Evolutionary conservation across 2,329 filamentous ascomycete species (phyloP).

Genomic region (Diplodia scrobiculata): DNA sequence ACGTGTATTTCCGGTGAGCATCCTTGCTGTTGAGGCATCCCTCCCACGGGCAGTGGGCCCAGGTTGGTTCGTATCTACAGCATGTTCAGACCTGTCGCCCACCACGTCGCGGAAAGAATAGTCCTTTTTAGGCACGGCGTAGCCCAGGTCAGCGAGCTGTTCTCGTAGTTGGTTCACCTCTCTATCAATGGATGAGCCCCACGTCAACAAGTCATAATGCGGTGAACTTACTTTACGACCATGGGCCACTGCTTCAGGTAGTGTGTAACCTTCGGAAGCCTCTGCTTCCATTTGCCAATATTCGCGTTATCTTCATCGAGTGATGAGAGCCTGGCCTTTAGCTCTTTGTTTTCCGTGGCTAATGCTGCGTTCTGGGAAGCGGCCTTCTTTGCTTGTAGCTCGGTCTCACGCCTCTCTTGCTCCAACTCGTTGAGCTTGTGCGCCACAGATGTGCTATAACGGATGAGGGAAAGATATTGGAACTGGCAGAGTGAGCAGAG

Average conservation of each 20-base stretch:
- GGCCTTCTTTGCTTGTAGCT: neutral
- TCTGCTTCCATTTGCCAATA: constrained; percentile 40
- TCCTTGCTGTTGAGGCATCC: neutral
- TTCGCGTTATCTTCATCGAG: constrained; percentile 36
- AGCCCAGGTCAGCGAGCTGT: constrained; percentile 28
- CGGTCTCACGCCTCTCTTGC: constrained; percentile 1
- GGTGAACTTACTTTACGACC: constrained; percentile 36
- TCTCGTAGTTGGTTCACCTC: constrained; percentile 26
- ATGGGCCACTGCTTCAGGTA: constrained; percentile 42
- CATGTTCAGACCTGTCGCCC: neutral
- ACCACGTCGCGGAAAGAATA: constrained; percentile 1
- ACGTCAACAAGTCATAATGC: neutral
- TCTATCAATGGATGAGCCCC: neutral
- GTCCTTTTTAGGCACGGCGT: constrained; percentile 22
- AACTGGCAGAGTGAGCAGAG: constrained; percentile 44
- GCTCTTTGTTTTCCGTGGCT: constrained; percentile 33
- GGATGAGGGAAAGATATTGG: constrained; percentile 48
- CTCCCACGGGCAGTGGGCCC: neutral
- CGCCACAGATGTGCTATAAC: constrained; percentile 37
- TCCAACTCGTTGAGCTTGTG: constrained; percentile 3
- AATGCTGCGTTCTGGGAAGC: neutral
- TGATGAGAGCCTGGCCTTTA: constrained; percentile 32
- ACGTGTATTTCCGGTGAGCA: neutral
- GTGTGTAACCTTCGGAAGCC: constrained; percentile 40
- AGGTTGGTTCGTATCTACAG: neutral